These are phyloP conservation scores for Pleurotus platypus DNA, from an alignment of 768 basidiomycete genomes.

Conservation along the genomic window DNA sequence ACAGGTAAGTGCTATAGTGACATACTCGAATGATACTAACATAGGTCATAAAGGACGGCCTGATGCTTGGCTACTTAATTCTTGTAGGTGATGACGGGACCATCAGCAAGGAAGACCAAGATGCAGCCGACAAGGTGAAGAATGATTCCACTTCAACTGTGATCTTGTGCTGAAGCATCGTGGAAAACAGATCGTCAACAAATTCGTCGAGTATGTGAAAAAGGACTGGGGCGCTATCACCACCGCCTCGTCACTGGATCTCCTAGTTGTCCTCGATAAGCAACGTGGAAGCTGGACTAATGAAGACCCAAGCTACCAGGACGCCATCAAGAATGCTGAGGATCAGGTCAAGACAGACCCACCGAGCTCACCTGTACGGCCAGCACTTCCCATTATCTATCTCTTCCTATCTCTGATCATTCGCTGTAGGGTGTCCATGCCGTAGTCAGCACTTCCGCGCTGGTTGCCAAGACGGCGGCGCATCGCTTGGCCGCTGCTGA, in stretches of 20 bases:
- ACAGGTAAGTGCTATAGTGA: background rate
- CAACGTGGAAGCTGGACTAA: constrained; percentile 1
- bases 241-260: background rate
- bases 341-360: constrained; percentile 1
- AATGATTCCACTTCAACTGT: background rate
- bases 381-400: no score
- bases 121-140: constrained; percentile 4
- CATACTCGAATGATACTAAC: background rate
- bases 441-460: background rate
- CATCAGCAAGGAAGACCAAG: background rate
- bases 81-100: background rate
- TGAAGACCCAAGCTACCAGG: background rate
- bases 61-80: constrained; percentile 2
- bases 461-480: background rate
- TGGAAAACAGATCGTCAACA: background rate
- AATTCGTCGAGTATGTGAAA: constrained; percentile 4
- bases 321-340: background rate
- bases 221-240: background rate
- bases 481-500: background rate
- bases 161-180: background rate
- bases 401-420: no score
- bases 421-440: background rate
- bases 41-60: background rate
- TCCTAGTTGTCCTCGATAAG: constrained; percentile 5
- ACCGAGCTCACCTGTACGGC: background rate